Percentiles rank a stretch among this genome's conserved stretches.
Conservation (phyloP, 202 grass and related monocot species). For the Zoysia matrella region DNA sequence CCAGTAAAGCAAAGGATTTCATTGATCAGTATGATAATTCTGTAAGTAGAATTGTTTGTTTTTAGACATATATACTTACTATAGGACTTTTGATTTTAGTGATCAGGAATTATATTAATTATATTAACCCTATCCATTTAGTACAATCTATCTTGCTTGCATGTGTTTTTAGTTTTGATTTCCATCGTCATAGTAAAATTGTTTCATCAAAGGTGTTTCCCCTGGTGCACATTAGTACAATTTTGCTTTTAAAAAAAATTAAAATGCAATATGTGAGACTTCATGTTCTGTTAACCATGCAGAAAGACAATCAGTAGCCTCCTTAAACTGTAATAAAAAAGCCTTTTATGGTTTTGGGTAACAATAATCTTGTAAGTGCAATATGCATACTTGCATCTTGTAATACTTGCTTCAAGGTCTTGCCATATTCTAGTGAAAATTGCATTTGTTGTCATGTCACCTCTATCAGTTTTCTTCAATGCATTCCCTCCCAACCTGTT, state of each 20-base stretch:
- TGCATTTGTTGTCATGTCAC: conserved; percentile 20
- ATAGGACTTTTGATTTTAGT: neutral
- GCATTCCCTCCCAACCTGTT: neutral
- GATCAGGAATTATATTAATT: neutral
- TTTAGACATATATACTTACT: conserved; percentile 16
- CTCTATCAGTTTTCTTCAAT: conserved; percentile 26
- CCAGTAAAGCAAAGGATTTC: conserved; percentile 65
- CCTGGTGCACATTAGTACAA: neutral
- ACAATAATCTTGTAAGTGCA: conserved; percentile 21
- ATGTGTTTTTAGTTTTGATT: conserved; percentile 21
- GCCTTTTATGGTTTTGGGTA: conserved; percentile 3
- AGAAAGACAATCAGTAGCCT: neutral
- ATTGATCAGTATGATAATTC: conserved; percentile 59
- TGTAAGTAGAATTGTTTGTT: conserved; percentile 60
- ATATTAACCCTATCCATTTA: neutral
- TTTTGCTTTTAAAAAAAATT: conserved; percentile 1
- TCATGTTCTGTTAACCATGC: conserved; percentile 28
- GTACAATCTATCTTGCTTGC: neutral
- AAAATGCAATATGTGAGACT: conserved; percentile 11
- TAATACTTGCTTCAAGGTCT: conserved; percentile 9
- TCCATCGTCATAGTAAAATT: neutral
- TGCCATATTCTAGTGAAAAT: conserved; percentile 42
- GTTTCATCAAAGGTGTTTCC: neutral
- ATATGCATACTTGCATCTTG: conserved; percentile 3
- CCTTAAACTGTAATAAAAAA: neutral